Conservation (phyloP, 2,329 filamentous ascomycete species). For the Aspergillus awamori region DNA sequence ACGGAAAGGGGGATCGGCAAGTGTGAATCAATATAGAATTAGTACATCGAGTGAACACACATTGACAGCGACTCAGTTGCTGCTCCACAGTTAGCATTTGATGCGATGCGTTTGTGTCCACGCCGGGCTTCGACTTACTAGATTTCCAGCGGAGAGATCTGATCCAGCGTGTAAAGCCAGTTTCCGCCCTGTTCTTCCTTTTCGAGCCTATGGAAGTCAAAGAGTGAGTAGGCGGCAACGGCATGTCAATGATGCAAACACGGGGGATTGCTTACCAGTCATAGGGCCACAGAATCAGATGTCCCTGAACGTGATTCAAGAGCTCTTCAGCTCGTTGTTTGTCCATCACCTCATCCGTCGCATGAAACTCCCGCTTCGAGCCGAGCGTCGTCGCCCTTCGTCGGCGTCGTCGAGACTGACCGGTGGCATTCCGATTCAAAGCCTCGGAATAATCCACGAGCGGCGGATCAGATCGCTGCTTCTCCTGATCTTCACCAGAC, state of each 20-base stretch:
- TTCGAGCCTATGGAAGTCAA: conserved; percentile 60
- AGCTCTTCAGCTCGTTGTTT: conserved; percentile 79
- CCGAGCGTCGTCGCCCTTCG: conserved; percentile 50
- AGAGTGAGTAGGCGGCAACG: conserved; percentile 16
- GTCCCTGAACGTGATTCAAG: conserved; percentile 79
- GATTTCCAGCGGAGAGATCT: conserved; percentile 93
- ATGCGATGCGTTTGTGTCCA: neutral
- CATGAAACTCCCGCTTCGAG: conserved; percentile 51
- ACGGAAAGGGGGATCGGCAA: neutral
- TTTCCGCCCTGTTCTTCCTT: conserved; percentile 91
- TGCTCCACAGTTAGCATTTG: conserved; percentile 24
- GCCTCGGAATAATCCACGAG: conserved; percentile 46
- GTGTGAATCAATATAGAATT: neutral
- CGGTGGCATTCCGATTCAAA: conserved; percentile 41
- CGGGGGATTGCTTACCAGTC: conserved; percentile 67
- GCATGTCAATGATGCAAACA: neutral
- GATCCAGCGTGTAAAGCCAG: conserved; percentile 95
- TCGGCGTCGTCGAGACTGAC: conserved; percentile 41
- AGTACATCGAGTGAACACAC: neutral
- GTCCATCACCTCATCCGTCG: conserved; percentile 74
- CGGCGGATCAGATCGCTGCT: conserved; percentile 33
- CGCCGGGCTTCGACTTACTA: conserved; percentile 56
- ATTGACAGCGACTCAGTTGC: conserved; percentile 30
- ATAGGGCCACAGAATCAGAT: conserved; percentile 90
- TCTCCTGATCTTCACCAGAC: conserved; percentile 36